Conservation (phyloP, 1,139 yeast species). For the Torulaspora globosa region DNA sequence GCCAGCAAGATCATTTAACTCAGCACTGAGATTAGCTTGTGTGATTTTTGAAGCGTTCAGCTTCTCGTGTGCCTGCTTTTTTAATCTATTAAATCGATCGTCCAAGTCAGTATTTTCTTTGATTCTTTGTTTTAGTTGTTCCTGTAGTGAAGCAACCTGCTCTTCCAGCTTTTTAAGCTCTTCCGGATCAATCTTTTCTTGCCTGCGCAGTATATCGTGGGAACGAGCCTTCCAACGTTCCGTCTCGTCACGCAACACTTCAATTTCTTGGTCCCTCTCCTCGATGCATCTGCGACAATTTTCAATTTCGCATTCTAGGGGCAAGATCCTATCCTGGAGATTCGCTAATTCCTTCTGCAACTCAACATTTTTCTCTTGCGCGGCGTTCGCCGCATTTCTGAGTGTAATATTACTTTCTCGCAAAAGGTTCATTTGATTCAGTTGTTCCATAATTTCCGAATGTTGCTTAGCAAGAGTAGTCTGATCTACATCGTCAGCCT, state of each 20-base stretch:
- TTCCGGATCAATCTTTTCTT: conserved; percentile 47
- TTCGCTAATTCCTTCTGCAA: conserved; percentile 39
- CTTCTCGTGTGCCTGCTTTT: conserved; percentile 39
- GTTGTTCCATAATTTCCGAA: conserved; percentile 52
- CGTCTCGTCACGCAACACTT: conserved; percentile 42
- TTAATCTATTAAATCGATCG: conserved; percentile 38
- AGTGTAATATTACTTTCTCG: conserved; percentile 71
- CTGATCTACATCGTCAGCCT: conserved; percentile 20
- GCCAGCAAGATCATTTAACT: conserved; percentile 16
- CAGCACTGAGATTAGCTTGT: conserved; percentile 26
- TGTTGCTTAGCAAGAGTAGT: conserved; percentile 47
- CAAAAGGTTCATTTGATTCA: conserved; percentile 64
- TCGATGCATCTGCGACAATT: conserved; percentile 40
- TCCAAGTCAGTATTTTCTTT: conserved; percentile 34
- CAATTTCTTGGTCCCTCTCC: conserved; percentile 43
- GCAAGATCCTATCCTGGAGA: conserved; percentile 32
- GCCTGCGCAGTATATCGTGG: conserved; percentile 46
- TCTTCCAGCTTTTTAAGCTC: conserved; percentile 41
- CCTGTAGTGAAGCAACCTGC: conserved; percentile 30
- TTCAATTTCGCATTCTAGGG: conserved; percentile 24
- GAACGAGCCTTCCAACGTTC: conserved; percentile 52
- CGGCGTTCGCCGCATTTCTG: conserved; percentile 47
- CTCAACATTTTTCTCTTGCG: conserved; percentile 27
- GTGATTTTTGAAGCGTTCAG: conserved; percentile 37
- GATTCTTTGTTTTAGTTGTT: conserved; percentile 22